Percentiles rank a stretch among this genome's conserved stretches.
phyloP scores from a whole-genome alignment of 805 yeast species.

The Spathaspora sp. region DNA sequence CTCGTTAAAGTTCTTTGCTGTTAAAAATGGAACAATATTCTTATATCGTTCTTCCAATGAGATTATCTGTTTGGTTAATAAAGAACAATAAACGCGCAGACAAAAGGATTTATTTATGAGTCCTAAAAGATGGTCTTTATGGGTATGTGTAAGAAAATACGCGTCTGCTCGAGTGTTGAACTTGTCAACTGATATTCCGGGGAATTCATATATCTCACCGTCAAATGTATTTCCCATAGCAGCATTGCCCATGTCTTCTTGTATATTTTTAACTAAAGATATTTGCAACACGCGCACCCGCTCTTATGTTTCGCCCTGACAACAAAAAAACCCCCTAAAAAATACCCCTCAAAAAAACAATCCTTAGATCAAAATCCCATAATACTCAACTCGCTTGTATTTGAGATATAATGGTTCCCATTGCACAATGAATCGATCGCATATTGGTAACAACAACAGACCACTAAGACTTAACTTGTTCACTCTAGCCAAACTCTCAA shows the following conservation, averaged over 20 bases:
- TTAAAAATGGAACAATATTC: conserved; percentile 15
- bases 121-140: conserved; percentile 53
- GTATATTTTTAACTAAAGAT: background rate
- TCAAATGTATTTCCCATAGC: conserved; percentile 27
- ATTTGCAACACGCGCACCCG: background rate
- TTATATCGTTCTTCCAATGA: conserved; percentile 13
- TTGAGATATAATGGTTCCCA: conserved; percentile 63
- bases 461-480: conserved; percentile 75
- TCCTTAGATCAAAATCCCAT: conserved; percentile 67
- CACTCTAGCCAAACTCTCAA: conserved; percentile 88
- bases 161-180: conserved; percentile 21
- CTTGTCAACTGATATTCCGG: conserved; percentile 39
- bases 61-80: conserved; percentile 23
- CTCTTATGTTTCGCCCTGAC: background rate
- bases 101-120: conserved; percentile 36
- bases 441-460: conserved; percentile 59
- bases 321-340: background rate
- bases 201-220: conserved; percentile 47
- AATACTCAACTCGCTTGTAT: conserved; percentile 64
- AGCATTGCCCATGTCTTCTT: background rate
- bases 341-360: background rate
- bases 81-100: conserved; percentile 45
- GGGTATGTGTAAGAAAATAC: conserved; percentile 48
- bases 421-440: conserved; percentile 82
- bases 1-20: conserved; percentile 16